Evolutionary conservation across 495 filamentous ascomycete species (phyloP).

Genomic region (Aspergillus wentii): DNA sequence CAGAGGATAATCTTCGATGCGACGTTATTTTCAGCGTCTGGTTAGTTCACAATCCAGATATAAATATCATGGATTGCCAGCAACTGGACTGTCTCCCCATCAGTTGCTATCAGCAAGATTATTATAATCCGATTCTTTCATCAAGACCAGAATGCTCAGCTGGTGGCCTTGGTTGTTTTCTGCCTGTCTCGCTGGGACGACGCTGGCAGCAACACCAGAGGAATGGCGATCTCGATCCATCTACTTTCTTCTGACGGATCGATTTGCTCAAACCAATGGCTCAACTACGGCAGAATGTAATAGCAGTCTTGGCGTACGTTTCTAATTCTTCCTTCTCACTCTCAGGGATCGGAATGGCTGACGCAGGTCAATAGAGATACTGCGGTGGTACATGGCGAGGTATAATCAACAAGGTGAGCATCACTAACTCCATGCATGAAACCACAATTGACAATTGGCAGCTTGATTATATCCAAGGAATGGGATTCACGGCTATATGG

Average conservation of each 20-base stretch:
- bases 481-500: constrained; percentile 83
- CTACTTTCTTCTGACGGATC: background rate
- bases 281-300: constrained; percentile 54
- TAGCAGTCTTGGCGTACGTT: constrained; percentile 30
- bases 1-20: too few species aligned
- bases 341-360: background rate
- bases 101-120: background rate
- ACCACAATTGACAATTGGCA: too few species aligned
- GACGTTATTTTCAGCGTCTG: too few species aligned
- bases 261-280: constrained; percentile 57
- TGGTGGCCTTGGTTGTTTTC: constrained; percentile 12
- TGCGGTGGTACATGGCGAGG: constrained; percentile 75
- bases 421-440: background rate
- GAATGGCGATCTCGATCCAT: constrained; percentile 54
- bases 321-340: background rate
- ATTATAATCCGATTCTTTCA: background rate
- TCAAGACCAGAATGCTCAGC: constrained; percentile 7
- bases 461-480: constrained; percentile 56
- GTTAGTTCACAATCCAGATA: too few species aligned
- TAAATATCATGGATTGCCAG: constrained; percentile 8
- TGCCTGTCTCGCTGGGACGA: constrained; percentile 15
- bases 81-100: background rate
- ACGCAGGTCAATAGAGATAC: constrained; percentile 43
- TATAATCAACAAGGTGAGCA: constrained; percentile 56
- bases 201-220: constrained; percentile 36